Base-by-base conservation (phyloP, 192 early-diverging fungal species). In the Backusella sp. region DNA sequence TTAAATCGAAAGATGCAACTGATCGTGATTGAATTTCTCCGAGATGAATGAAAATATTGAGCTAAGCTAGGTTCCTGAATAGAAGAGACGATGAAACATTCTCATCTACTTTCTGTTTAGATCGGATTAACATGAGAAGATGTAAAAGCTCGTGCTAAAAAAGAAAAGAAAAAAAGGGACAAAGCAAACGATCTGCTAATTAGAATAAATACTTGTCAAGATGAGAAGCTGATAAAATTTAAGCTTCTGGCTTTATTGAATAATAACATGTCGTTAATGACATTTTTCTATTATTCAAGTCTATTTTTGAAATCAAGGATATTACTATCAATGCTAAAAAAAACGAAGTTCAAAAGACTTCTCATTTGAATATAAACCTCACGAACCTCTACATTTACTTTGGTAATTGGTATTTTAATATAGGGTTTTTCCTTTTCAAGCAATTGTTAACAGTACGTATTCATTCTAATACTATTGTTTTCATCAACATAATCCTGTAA, bases 301-400 rank as follows among this genome's bases (percentile, higher is more conserved):
- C 15, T 6, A 49, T 49, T 5, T 21, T n/a, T 49, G 15, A 49
- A 49, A 49, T 19, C 0, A n/a, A 17, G 46, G 19, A 6, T n/a
- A 49, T 49, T 49, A n/a, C 21, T 49, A 44, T 44, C 12, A 1
- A 49, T 44, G 52, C 1, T 53, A 21, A 26, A 59, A 59, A 59
- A 62, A 62, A 62, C 23, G 26, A 62, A 62, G 9, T 8, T 62
- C 12, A 62, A 26, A n/a, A 12, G 4, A 3, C 11, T 62, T 62
- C 56, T 62, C 26, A 8, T 62, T 62, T 62, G 56, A 62, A 62
- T 62, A 62, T 62, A 62, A 62, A 62, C 56, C 23, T 59, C 11
- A 8, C 21, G 53, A 53, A 21, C 17, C 8, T 23, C 1, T 56
- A 23, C 21, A 8, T 26, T 56, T 56, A 56, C 3, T 56, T 23